Conservation (phyloP, 768 basidiomycete species). For the Scleroderma citrinum region DNA sequence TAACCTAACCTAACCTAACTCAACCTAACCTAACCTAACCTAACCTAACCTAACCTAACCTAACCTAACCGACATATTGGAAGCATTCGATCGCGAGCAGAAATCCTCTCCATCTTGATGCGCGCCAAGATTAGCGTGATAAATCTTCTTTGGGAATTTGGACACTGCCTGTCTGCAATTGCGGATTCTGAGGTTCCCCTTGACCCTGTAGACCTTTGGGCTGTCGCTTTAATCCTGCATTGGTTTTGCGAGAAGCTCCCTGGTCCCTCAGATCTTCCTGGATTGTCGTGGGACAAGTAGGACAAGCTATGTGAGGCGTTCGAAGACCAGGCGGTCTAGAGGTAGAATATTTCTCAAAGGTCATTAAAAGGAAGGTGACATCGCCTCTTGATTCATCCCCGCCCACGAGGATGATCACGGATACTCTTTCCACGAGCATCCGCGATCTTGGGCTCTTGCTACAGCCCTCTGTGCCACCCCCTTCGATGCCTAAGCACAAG, state of each 20-base stretch:
- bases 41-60: too few relatives aligned
- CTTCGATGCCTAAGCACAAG: slow-evolving; percentile 48
- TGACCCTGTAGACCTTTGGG: too few relatives aligned
- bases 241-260: slow-evolving; percentile 40
- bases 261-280: too few relatives aligned
- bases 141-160: slow-evolving; percentile 31
- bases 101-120: slow-evolving; percentile 22
- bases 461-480: slow-evolving; percentile 29
- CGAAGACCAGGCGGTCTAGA: slow-evolving; percentile 23
- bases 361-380: slow-evolving; percentile 29
- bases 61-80: slow-evolving; percentile 14
- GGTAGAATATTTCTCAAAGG: slow-evolving; percentile 26
- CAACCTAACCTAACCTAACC: too few relatives aligned
- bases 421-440: slow-evolving; percentile 37
- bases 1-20: too few relatives aligned
- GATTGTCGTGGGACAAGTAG: too few relatives aligned
- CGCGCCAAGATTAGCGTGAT: too few relatives aligned
- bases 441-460: slow-evolving; percentile 43
- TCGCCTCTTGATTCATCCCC: too few relatives aligned
- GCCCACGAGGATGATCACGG: slow-evolving; percentile 25
- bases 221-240: too few relatives aligned
- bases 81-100: slow-evolving; percentile 20
- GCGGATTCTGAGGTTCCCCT: too few relatives aligned
- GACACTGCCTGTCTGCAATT: slow-evolving; percentile 32
- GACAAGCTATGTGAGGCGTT: too few relatives aligned